Conservation (phyloP, 1,284 basidiomycete genomes). For the Leccinum pallidistipes region DNA sequence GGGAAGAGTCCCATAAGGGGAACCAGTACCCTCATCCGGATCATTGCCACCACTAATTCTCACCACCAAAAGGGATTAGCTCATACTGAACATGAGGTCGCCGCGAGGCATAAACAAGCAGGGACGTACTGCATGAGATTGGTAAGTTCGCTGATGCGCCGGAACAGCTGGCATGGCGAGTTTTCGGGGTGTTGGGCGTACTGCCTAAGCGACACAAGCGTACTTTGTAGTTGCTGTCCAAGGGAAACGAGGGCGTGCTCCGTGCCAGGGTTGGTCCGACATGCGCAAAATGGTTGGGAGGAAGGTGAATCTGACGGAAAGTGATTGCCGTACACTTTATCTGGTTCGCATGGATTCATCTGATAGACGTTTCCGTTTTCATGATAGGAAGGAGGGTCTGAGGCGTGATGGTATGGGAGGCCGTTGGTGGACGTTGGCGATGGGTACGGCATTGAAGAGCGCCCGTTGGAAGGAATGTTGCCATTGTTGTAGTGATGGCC, state of each 20-base stretch:
- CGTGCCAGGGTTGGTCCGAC: constrained; percentile 61
- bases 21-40: constrained; percentile 39
- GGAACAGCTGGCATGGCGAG: constrained; percentile 54
- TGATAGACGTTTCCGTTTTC: constrained; percentile 47
- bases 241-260: constrained; percentile 58
- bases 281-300: constrained; percentile 53
- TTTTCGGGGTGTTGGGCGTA: constrained; percentile 58
- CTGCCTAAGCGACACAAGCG: constrained; percentile 57
- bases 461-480: constrained; percentile 31
- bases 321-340: constrained; percentile 43
- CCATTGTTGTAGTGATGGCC: constrained; percentile 36
- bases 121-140: constrained; percentile 65
- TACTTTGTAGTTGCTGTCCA: constrained; percentile 61
- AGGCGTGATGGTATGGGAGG: constrained; percentile 36
- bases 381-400: constrained; percentile 44
- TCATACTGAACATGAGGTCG: constrained; percentile 34
- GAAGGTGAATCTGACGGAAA: constrained; percentile 39
- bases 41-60: constrained; percentile 44
- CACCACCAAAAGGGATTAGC: constrained; percentile 30
- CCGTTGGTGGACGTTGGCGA: constrained; percentile 37
- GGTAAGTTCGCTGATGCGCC: constrained; percentile 61
- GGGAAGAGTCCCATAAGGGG: constrained; percentile 44
- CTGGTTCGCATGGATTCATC: constrained; percentile 46
- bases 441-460: constrained; percentile 35
- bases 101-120: constrained; percentile 23